These are phyloP conservation scores for Lentinula novae-zelandiae DNA, from an alignment of 1,284 basidiomycete species.

Conservation along the genomic window DNA sequence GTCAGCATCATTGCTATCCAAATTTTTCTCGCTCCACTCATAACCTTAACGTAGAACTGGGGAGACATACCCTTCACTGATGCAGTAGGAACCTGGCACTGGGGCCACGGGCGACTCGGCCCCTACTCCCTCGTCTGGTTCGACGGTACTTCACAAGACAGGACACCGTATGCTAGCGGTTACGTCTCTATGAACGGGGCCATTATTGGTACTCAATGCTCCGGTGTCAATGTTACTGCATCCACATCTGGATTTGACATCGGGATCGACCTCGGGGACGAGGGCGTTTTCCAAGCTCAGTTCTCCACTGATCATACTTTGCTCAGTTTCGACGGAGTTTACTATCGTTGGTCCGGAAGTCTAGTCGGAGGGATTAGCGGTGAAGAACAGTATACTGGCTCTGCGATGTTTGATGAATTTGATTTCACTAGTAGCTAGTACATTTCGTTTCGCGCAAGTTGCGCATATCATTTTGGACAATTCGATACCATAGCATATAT, in stretches of 20 bases:
- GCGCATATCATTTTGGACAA: background rate
- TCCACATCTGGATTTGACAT: conserved; percentile 4
- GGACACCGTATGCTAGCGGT: conserved; percentile 15
- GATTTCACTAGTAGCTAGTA: background rate
- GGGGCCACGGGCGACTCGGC: conserved; percentile 19
- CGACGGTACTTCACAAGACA: conserved; percentile 12
- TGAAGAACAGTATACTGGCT: background rate
- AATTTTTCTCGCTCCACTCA: background rate
- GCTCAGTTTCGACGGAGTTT: background rate
- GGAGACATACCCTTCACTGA: conserved; percentile 12
- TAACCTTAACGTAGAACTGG: conserved; percentile 17
- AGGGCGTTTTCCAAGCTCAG: background rate
- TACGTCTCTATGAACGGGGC: conserved; percentile 13
- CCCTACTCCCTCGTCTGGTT: conserved; percentile 21
- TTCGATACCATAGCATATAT: no score
- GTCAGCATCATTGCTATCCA: background rate
- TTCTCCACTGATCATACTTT: background rate
- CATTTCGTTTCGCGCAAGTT: no score
- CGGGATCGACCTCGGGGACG: background rate
- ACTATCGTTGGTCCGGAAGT: background rate
- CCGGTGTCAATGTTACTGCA: conserved; percentile 14
- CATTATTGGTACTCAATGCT: conserved; percentile 15
- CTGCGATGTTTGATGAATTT: conserved; percentile 5
- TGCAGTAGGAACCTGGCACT: conserved; percentile 17
- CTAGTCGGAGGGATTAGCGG: background rate